Evolutionary conservation across 2,329 filamentous ascomycete genomes (phyloP), one percentile per base, ranked within the genome.

Genomic region (Tolypocladium sp.): DNA sequence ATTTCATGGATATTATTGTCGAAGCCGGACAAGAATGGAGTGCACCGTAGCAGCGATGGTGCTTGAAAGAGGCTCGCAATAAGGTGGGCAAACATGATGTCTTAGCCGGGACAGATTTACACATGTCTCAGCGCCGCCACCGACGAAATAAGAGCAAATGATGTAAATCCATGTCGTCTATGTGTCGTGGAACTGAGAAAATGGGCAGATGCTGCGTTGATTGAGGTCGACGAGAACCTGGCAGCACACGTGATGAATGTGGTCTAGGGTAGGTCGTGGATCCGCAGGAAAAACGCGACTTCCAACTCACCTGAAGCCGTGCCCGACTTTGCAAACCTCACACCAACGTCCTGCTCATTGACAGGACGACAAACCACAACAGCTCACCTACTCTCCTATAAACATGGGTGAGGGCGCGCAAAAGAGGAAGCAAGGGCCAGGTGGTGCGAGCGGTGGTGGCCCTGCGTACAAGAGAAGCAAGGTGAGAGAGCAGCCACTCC

Each of bases 381-480:
- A n/a, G 49, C 49, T 35, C 25, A 15, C 25, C 6, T 37, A 25
- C 13, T 42, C 49, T 38, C 42, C 15, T 35, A 53, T 10, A 22
- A 57, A 41, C 13, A 76, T 75, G 73, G 62, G 65, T 38, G 72
- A 72, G 42, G 61, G 64, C 13, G 60, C 62, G 13, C 67, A 66
- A 56, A 77, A 76, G 65, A 66, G 75, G 58, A 76, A 76, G 64
- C 67, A 70, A 27, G 66, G 67, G 4, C 65, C 68, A 51, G 63
- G 65, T n/a, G 67, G 63, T 15, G 60, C 62, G 22, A 58, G 64
- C 15, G 66, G 65, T 15, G 66, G 65, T 20, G 67, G 68, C 38
- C 61, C 66, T 9, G 58, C 68, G 8, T 59, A 58, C 30, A 78
- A 78, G 63, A 77, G 71, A 66, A 77, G 73, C 68, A 77, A 76